Base-by-base conservation (phyloP, 352 stramenopile species). In the Globisporangium cylindrosporum region DNA sequence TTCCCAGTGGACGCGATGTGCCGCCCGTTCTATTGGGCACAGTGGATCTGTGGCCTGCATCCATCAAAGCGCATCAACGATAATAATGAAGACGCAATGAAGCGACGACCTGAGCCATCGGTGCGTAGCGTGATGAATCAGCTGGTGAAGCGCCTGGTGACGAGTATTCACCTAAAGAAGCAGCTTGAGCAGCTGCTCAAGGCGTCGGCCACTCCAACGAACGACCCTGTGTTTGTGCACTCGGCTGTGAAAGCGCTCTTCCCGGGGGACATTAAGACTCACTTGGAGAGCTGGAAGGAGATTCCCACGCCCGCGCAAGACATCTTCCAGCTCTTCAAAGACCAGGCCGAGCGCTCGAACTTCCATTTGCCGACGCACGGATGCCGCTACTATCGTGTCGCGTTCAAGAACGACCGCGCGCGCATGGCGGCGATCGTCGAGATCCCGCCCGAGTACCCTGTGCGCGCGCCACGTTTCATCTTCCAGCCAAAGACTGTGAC, bases 11-110 rank as follows among this genome's bases (percentile, higher is more conserved):
- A 82, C 32, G 62, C 74, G 24, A 56, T 36, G 1, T 79, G 70
- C 43, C 80, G 82, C 49, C 86, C 86, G 38, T 94, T 88, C 67
- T 77, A 86, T 59, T 94, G 86, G 86, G 73, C 80, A 0, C 84
- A 94, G 41, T 94, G 84, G 84, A 84, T 94, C 38, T 92, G 82
- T 36, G 86, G 86, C 4, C 56, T 94, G 22, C 68, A 82, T 53
- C 71, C 79, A 6, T 54, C 83, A 24, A 79, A 86, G 73, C 83
- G 85, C 4, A 67, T 72, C n/a, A 61, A 72, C 2, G 12, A 2
- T 7, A 58, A 70, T 3, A 12, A 0, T 18, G 46, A 27, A 29
- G 7, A 64, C 24, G 1, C 14, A 36, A 25, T 38, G 69, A 18
- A 20, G 18, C 69, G 71, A 49, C 82, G 82, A 34, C 78, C 77